A percentile compares a stretch with the other conserved stretches of the same genome.
Conservation (phyloP, 805 yeast genomes). For the Lipomyces kockii region DNA sequence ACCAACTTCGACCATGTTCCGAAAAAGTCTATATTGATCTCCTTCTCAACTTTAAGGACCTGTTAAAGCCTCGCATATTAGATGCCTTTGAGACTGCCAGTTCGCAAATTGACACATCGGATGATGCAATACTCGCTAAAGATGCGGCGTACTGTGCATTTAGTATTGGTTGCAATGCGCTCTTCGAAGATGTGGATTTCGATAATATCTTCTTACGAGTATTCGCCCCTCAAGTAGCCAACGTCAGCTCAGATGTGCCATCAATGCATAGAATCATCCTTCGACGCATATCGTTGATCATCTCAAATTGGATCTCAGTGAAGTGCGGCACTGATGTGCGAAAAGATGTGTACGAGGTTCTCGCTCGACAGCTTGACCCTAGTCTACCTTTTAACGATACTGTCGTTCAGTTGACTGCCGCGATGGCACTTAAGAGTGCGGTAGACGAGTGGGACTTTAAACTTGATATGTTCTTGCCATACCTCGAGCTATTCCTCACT, state of each 20-base stretch:
- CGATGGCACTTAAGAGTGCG: slow-evolving; percentile 67
- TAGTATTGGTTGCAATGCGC: slow-evolving; percentile 71
- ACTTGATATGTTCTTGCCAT: slow-evolving; percentile 69
- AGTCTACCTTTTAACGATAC: slow-evolving; percentile 61
- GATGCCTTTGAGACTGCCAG: slow-evolving; percentile 22
- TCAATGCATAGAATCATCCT: slow-evolving; percentile 65
- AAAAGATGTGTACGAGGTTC: slow-evolving; percentile 60
- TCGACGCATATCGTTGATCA: slow-evolving; percentile 75
- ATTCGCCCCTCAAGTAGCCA: slow-evolving; percentile 67
- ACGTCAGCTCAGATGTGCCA: slow-evolving; percentile 36
- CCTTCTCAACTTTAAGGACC: slow-evolving; percentile 63
- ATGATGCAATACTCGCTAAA: slow-evolving; percentile 61
- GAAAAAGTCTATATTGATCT: slow-evolving; percentile 82
- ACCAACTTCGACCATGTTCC: slow-evolving; percentile 82
- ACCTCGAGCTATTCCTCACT: slow-evolving; percentile 52
- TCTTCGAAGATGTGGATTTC: slow-evolving; percentile 69
- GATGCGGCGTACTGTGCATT: slow-evolving; percentile 85
- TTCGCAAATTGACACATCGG: slow-evolving; percentile 12
- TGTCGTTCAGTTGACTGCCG: slow-evolving; percentile 79
- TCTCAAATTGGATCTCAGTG: slow-evolving; percentile 79
- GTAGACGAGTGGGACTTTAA: slow-evolving; percentile 88
- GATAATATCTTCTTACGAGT: slow-evolving; percentile 54
- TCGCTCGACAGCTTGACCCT: slow-evolving; percentile 56
- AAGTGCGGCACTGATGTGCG: slow-evolving; percentile 65
- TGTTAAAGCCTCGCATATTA: slow-evolving; percentile 50